Percentiles rank a stretch among this genome's conserved stretches.
Conservation (phyloP, 1,284 basidiomycete genomes). For the Leccinum ponderosum region DNA sequence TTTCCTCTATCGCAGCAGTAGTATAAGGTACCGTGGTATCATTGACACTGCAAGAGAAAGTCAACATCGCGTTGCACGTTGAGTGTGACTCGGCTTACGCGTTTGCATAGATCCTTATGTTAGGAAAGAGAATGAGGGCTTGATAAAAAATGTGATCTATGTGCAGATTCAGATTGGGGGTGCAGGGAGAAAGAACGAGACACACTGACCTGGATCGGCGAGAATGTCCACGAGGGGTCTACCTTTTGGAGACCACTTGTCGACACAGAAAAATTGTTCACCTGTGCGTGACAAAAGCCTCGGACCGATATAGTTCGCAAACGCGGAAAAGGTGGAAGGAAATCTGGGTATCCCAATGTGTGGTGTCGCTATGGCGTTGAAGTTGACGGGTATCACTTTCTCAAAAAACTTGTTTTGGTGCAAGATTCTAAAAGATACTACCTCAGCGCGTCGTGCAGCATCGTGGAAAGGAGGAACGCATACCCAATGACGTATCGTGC, state of each 20-base stretch:
- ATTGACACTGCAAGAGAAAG: constrained; percentile 48
- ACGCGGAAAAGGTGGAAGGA: constrained; percentile 58
- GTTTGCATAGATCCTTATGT: constrained; percentile 84
- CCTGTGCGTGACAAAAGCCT: constrained; percentile 83
- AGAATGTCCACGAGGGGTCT: constrained; percentile 80
- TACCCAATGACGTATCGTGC: constrained; percentile 78
- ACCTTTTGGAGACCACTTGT: constrained; percentile 71
- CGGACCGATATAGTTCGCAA: constrained; percentile 65
- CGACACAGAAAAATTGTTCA: constrained; percentile 75
- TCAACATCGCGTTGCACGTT: constrained; percentile 11
- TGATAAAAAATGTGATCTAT: constrained; percentile 77
- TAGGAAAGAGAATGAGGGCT: constrained; percentile 67
- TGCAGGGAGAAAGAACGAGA: neutral
- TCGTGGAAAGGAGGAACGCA: constrained; percentile 8
- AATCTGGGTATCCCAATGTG: constrained; percentile 70
- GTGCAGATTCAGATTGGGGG: constrained; percentile 10
- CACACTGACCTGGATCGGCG: constrained; percentile 73
- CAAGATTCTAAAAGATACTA: constrained; percentile 48
- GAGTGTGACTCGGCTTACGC: constrained; percentile 45
- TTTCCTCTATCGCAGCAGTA: constrained; percentile 70
- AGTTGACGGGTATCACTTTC: constrained; percentile 68
- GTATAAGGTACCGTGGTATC: constrained; percentile 84
- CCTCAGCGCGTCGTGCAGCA: constrained; percentile 6
- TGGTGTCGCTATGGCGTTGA: constrained; percentile 83
- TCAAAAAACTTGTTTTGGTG: constrained; percentile 71